Base-by-base conservation (phyloP, 495 filamentous ascomycete species). In the Jackrogersella multiformis region DNA sequence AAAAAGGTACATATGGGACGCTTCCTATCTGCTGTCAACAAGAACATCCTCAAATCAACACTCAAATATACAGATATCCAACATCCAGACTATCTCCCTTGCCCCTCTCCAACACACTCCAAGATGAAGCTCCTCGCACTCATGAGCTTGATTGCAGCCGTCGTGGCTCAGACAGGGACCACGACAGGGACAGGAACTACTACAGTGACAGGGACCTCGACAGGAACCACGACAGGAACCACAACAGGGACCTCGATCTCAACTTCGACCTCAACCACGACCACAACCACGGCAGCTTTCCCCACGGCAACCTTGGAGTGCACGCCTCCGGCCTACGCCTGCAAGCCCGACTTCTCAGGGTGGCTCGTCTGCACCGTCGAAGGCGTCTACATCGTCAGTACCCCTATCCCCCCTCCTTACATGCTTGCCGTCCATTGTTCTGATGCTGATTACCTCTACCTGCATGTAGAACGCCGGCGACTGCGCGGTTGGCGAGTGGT, bases 341-440 rank as follows among this genome's bases (percentile, higher is more conserved):
- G 73, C 70, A 73, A 73, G 55, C 23, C 59, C 21, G 68, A 75
- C 42, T 45, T 64, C 36, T 52, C 65, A 1, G 70, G 73, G 30
- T 75, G 70, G 70, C 58, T 69, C 46, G 73, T 83, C 26, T 61
- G 76, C 35, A 81, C 79, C 45, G 72, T 78, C 21, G 61, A 81
- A 13, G 75, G 79, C 36, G 74, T 52, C 36, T 72, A 58, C 12
- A 45, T 81, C 28, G 77, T 81, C 28, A 69, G 72, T 62, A 16
- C 62, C 69, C n/a, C n/a, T n/a, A n/a, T n/a, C n/a, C n/a, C n/a
- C n/a, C n/a, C n/a, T n/a, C n/a, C n/a, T n/a, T n/a, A n/a, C n/a
- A n/a, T n/a, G n/a, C n/a, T n/a, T n/a, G n/a, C n/a, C n/a, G n/a
- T n/a, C n/a, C n/a, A n/a, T n/a, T n/a, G n/a, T n/a, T n/a, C n/a